Conservation (phyloP, 1,139 yeast species). For the Lizanozyma gosingica region DNA sequence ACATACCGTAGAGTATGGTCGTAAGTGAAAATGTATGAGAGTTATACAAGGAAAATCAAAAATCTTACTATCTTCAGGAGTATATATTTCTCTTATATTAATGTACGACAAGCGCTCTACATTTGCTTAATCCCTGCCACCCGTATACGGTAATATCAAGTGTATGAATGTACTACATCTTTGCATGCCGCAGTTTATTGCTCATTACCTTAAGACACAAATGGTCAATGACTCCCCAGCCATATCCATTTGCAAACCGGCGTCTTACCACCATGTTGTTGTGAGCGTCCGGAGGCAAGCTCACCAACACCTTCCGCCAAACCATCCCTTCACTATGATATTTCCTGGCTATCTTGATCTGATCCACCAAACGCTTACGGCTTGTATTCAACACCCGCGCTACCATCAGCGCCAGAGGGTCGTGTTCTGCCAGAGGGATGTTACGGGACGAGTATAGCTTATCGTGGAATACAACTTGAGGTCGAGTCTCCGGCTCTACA, state of each 20-base stretch:
- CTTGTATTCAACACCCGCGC: neutral
- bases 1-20: no score
- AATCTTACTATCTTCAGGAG: no score
- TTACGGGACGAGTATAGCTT: conserved; percentile 29
- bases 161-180: neutral
- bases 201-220: conserved; percentile 14
- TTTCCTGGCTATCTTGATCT: conserved; percentile 59
- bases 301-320: conserved; percentile 90
- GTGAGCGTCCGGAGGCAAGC: conserved; percentile 88
- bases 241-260: conserved; percentile 86
- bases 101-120: no score
- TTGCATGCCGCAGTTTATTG: neutral
- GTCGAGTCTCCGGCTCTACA: conserved; percentile 24
- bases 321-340: conserved; percentile 71
- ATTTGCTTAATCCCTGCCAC: no score
- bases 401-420: neutral
- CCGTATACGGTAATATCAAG: no score
- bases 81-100: no score
- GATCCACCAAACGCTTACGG: neutral
- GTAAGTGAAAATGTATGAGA: no score
- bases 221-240: conserved; percentile 91
- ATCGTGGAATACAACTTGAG: conserved; percentile 37
- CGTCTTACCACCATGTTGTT: conserved; percentile 88
- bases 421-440: conserved; percentile 12
- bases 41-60: no score